A percentile compares a stretch with the other conserved stretches of the same genome.
phyloP scores from a whole-genome alignment of 352 stramenopile genomes.

The Pythium dissimile region DNA sequence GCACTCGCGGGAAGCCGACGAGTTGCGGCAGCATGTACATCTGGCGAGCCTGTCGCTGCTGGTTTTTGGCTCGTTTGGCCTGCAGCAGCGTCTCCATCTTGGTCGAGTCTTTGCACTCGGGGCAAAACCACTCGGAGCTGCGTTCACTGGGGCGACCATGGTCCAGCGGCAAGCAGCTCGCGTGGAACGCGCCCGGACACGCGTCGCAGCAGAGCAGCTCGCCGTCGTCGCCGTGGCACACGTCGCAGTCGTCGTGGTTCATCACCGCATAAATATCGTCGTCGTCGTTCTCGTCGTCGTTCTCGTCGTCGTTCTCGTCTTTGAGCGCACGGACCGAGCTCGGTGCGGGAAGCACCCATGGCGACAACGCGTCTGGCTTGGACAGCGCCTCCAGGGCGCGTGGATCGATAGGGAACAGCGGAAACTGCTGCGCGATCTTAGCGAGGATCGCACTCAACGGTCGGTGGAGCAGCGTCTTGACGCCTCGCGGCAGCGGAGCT shows the following conservation, averaged over 20 bases:
- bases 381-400: conserved; percentile 33
- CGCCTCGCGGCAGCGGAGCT: conserved; percentile 57
- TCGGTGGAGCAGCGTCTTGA: conserved; percentile 41
- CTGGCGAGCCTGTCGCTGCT: conserved; percentile 19
- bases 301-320: neutral
- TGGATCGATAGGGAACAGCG: conserved; percentile 56
- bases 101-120: conserved; percentile 35
- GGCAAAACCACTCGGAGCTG: conserved; percentile 48
- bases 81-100: conserved; percentile 25
- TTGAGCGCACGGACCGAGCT: too few species aligned
- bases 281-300: conserved; percentile 52
- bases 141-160: conserved; percentile 7
- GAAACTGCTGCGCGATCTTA: conserved; percentile 51
- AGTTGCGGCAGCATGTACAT: conserved; percentile 43
- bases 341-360: neutral
- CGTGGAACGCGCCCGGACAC: conserved; percentile 64
- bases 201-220: conserved; percentile 59
- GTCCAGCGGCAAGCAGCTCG: conserved; percentile 29
- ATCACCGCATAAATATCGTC: conserved; percentile 64
- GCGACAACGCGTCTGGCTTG: conserved; percentile 5
- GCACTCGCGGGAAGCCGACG: conserved; percentile 61
- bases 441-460: conserved; percentile 39
- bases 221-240: conserved; percentile 60
- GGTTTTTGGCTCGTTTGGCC: conserved; percentile 11
- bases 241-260: conserved; percentile 61